Evolutionary conservation across 164 flowering plant genomes (phyloP), one percentile per base, ranked within the genome.

Genomic region (Vitis cinerea): DNA sequence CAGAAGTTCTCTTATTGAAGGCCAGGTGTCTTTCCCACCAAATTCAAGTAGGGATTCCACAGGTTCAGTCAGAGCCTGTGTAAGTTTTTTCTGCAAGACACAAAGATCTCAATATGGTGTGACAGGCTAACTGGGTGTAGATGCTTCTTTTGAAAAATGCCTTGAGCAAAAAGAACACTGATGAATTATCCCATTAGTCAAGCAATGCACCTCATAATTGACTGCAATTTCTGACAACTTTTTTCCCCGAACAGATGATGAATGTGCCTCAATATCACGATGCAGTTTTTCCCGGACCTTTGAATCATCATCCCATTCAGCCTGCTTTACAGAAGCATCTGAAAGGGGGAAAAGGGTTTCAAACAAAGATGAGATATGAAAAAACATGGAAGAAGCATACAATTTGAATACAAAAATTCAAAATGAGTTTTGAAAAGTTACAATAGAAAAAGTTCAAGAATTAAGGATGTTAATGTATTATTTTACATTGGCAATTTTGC

Each of bases 261-360:
- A 76, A 75, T 92, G 85, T n/a, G 80, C 79, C 13, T 88, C 90
- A 54, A 92, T 80, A 77, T 90, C 97, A 75, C 88, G 89, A 0
- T 52, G 74, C 70, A 90, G 87, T 77, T 90, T 90, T 27, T 86
- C 91, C 23, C 84, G 71, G 13, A 82, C 81, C 83, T 83, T 87
- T 13, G 88, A 81, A 61, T 86, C 69, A 70, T 87, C 89, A 70
- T 87, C 89, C 92, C 93, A 90, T 59, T 78, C 79, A 10, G 91
- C 91, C 60, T 85, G 95, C 64, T 76, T 30, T 23, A 90, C 66
- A 29, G 83, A 78, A 72, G 79, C 84, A 83, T 89, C 94, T 91
- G 79, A n/a, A 74, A 70, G 51, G 31, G 48, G 30, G 48, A 64
- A 67, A 17, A 56, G 59, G 16, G 19, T 14, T 15, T 8, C 9